Conservation (phyloP, 768 basidiomycete species). For the Hortiboletus campestris region DNA sequence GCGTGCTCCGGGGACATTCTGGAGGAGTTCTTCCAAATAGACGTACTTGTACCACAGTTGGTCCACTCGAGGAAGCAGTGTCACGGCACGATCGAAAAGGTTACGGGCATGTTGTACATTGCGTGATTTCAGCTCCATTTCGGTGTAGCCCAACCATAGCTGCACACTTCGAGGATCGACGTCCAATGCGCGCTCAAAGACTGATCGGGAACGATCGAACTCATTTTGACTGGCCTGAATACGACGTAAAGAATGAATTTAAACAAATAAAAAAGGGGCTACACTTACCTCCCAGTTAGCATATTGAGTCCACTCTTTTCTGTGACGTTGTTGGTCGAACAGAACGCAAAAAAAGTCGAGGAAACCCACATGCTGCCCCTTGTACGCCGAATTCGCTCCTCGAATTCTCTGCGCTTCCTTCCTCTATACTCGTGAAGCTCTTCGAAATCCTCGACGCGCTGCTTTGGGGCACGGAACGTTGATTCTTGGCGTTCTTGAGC, state of each 20-base stretch:
- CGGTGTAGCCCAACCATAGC: slow-evolving; percentile 92
- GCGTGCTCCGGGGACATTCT: slow-evolving; percentile 93
- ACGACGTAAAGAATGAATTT: background rate
- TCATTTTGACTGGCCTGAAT: slow-evolving; percentile 89
- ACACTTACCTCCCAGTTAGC: slow-evolving; percentile 76
- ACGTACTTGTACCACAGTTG: slow-evolving; percentile 99
- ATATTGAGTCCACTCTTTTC: slow-evolving; percentile 86
- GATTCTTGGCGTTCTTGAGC: slow-evolving; percentile 98
- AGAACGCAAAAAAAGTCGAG: background rate
- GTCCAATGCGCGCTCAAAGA: slow-evolving; percentile 95
- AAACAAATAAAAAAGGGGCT: background rate
- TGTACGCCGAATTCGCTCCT: slow-evolving; percentile 80
- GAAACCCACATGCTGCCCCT: slow-evolving; percentile 71
- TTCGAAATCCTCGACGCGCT: slow-evolving; percentile 96
- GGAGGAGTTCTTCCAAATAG: slow-evolving; percentile 94
- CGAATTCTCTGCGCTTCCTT: slow-evolving; percentile 90
- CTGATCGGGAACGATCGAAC: slow-evolving; percentile 89
- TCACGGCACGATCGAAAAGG: slow-evolving; percentile 95
- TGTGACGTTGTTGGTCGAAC: slow-evolving; percentile 26
- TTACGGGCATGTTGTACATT: slow-evolving; percentile 98
- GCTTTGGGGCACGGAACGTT: slow-evolving; percentile 86
- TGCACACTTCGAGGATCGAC: slow-evolving; percentile 89
- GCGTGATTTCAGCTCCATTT: slow-evolving; percentile 97
- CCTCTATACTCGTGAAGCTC: slow-evolving; percentile 87
- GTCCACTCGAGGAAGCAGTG: slow-evolving; percentile 92